Percentiles rank a stretch among this genome's conserved stretches.
phyloP scores from a whole-genome alignment of 306 rosid species.

The Dryas octopetala region DNA sequence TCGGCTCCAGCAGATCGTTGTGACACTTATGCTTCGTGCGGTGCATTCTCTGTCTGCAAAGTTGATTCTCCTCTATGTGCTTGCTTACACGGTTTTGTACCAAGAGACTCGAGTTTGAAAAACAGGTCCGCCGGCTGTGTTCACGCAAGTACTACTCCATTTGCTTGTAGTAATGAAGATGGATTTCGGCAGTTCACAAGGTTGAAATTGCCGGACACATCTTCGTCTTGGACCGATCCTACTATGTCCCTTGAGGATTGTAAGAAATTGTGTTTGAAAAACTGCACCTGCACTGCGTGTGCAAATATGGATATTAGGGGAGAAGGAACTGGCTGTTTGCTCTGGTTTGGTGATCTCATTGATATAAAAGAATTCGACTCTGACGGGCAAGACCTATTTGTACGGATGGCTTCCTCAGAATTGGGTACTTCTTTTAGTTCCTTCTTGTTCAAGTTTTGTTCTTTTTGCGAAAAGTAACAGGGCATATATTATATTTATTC shows the following conservation, averaged over 20 bases:
- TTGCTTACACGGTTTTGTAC: conserved; percentile 48
- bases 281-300: conserved; percentile 55
- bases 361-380: conserved; percentile 34
- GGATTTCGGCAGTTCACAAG: conserved; percentile 31
- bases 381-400: conserved; percentile 31
- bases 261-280: conserved; percentile 31
- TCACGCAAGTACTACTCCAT: not conserved
- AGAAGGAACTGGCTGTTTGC: conserved; percentile 53
- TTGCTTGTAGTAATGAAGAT: conserved; percentile 29
- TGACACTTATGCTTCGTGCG: conserved; percentile 43
- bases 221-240: conserved; percentile 34
- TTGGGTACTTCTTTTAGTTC: conserved; percentile 12
- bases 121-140: conserved; percentile 46
- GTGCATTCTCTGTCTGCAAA: conserved; percentile 35
- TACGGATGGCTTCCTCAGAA: conserved; percentile 30
- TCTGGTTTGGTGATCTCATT: conserved; percentile 48
- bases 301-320: conserved; percentile 38
- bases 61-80: conserved; percentile 35
- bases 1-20: conserved; percentile 38
- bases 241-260: conserved; percentile 47
- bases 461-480: not conserved
- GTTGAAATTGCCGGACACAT: conserved; percentile 44
- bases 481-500: not conserved
- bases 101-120: conserved; percentile 34
- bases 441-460: no score